These are phyloP conservation scores for Ajuga chamaepitys DNA, from an alignment of 257 asterid species.

Conservation along the genomic window DNA sequence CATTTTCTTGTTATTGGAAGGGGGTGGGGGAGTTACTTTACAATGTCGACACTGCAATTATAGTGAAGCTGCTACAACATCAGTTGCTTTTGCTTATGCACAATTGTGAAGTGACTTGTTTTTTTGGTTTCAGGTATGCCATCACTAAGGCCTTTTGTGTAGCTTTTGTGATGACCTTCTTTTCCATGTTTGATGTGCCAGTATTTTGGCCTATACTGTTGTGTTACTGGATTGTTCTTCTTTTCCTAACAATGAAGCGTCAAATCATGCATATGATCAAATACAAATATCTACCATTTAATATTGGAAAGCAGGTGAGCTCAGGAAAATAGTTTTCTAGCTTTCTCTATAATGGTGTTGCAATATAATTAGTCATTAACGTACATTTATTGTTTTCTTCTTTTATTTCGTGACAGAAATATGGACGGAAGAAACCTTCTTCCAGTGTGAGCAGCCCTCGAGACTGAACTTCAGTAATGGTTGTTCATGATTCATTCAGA, in stretches of 20 bases:
- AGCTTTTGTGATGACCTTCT: constrained; percentile 80
- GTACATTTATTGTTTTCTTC: neutral
- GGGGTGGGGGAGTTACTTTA: neutral
- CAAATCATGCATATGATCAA: constrained; percentile 91
- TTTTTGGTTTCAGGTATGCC: constrained; percentile 62
- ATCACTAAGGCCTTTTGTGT: constrained; percentile 82
- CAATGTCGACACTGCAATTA: neutral
- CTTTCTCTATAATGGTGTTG: neutral
- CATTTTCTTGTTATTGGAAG: neutral
- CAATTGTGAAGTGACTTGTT: neutral
- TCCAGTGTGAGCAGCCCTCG: constrained; percentile 51
- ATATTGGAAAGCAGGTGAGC: constrained; percentile 78
- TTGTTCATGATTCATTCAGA: neutral
- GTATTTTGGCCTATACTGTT: constrained; percentile 91
- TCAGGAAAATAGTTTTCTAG: neutral
- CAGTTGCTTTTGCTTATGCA: neutral
- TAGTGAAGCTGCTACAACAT: neutral
- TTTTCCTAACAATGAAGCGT: constrained; percentile 85
- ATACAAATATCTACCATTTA: constrained; percentile 78
- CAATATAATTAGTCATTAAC: neutral
- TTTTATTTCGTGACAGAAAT: constrained; percentile 44
- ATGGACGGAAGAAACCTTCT: constrained; percentile 55
- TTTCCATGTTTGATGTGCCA: constrained; percentile 82
- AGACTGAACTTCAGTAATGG: constrained; percentile 46
- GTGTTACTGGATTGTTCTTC: constrained; percentile 83